These are phyloP conservation scores for Shiraia sp. DNA, from an alignment of 2,329 filamentous ascomycete genomes.

Conservation along the genomic window DNA sequence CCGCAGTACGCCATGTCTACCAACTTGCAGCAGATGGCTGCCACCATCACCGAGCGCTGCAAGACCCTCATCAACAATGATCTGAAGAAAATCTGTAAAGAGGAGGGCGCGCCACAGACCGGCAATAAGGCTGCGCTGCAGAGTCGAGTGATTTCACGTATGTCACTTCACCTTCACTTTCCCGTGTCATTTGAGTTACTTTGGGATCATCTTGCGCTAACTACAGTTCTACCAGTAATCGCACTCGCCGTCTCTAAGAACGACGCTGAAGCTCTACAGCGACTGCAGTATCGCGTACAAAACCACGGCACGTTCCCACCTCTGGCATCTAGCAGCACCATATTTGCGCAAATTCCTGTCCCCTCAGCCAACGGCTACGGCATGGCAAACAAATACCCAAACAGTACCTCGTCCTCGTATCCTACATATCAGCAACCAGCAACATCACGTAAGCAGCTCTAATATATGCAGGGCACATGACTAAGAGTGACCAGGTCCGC, in stretches of 20 bases:
- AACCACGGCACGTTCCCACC: slow-evolving; percentile 47
- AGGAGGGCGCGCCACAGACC: slow-evolving; percentile 69
- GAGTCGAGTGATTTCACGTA: slow-evolving; percentile 75
- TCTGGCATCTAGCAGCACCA: slow-evolving; percentile 20
- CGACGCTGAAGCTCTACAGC: slow-evolving; percentile 42
- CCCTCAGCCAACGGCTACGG: slow-evolving; percentile 25
- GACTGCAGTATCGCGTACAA: slow-evolving; percentile 46
- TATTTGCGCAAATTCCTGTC: slow-evolving; percentile 19
- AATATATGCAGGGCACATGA: background rate
- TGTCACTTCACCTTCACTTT: slow-evolving; percentile 38
- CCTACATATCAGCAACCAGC: slow-evolving; percentile 17
- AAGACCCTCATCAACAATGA: slow-evolving; percentile 66
- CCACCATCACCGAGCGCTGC: slow-evolving; percentile 48
- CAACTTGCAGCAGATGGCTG: slow-evolving; percentile 47
- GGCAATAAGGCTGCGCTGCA: slow-evolving; percentile 87
- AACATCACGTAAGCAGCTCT: slow-evolving; percentile 18
- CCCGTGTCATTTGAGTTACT: too few relatives aligned
- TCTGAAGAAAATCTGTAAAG: slow-evolving; percentile 75
- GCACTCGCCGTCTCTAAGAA: slow-evolving; percentile 35
- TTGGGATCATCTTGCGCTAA: too few relatives aligned
- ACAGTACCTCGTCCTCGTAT: slow-evolving; percentile 8
- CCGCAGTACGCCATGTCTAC: slow-evolving; percentile 32
- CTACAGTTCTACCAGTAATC: slow-evolving; percentile 43
- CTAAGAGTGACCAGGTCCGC: slow-evolving; percentile 39
- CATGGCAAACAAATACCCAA: slow-evolving; percentile 25